Evolutionary conservation across 495 filamentous ascomycete species (phyloP).

Genomic region (Clavariopsis aquatica): DNA sequence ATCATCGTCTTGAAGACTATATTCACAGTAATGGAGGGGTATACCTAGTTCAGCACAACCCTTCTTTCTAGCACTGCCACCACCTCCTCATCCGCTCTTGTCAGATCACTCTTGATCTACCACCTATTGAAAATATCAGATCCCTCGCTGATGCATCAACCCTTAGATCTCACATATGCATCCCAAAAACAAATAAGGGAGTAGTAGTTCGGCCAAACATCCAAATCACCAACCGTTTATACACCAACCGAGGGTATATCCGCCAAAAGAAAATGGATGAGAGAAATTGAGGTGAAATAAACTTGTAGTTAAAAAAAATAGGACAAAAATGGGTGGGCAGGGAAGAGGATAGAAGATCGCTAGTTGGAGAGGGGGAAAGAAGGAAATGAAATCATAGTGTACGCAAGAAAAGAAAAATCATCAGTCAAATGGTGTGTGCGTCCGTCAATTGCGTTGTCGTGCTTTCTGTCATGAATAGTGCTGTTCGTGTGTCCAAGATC

Average conservation of each 20-base stretch:
- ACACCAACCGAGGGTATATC: constrained; percentile 22
- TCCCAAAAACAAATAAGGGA: too few species aligned
- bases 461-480: constrained; percentile 1
- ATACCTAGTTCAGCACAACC: neutral
- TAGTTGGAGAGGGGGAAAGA: neutral
- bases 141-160: neutral
- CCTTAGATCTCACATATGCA: neutral
- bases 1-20: neutral
- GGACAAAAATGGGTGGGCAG: neutral
- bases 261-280: neutral
- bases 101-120: neutral
- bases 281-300: neutral
- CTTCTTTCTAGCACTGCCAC: neutral
- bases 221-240: neutral
- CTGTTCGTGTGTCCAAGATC: neutral
- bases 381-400: neutral
- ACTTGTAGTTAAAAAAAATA: neutral
- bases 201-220: too few species aligned
- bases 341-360: too few species aligned
- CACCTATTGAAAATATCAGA: neutral
- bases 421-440: neutral
- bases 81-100: neutral
- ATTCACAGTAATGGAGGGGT: neutral
- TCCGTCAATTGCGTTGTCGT: constrained; percentile 3
- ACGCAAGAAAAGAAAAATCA: neutral